Evolutionary conservation across 2,329 filamentous ascomycete genomes (phyloP).

Genomic region (Cladophialophora bantiana): DNA sequence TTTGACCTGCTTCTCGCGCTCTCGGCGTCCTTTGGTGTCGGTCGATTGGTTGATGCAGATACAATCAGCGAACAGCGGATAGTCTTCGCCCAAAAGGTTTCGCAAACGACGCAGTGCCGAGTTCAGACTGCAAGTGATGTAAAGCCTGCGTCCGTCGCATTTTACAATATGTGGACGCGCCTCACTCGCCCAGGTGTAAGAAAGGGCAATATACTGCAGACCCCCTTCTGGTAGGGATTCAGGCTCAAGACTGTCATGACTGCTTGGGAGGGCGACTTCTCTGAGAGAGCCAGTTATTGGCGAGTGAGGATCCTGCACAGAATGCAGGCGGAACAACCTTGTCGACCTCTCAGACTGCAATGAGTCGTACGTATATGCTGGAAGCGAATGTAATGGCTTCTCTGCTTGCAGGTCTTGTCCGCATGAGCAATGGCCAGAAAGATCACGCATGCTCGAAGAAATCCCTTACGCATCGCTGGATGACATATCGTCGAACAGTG

Average conservation of each 20-base stretch:
- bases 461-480: not conserved
- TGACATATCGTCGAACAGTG: no score
- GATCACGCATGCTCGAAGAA: not conserved
- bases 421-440: not conserved
- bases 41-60: not conserved
- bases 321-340: not conserved
- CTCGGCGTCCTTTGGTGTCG: not conserved
- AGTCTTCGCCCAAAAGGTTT: not conserved
- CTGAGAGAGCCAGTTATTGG: slow-evolving; percentile 1
- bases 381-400: slow-evolving; percentile 3
- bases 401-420: not conserved
- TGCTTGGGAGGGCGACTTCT: not conserved
- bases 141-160: slow-evolving; percentile 3
- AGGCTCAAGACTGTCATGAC: not conserved
- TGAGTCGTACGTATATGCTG: not conserved
- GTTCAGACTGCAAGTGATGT: slow-evolving; percentile 1
- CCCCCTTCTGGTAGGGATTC: not conserved
- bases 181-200: slow-evolving; percentile 1
- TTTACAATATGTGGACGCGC: not conserved
- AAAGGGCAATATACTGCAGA: slow-evolving; percentile 1
- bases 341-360: slow-evolving; percentile 1
- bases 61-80: not conserved
- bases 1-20: not conserved
- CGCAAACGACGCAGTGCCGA: not conserved
- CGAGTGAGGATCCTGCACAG: not conserved